Evolutionary conservation across 495 filamentous ascomycete genomes (phyloP), one percentile per base, ranked within the genome.

Genomic region (Xylaria longipes): DNA sequence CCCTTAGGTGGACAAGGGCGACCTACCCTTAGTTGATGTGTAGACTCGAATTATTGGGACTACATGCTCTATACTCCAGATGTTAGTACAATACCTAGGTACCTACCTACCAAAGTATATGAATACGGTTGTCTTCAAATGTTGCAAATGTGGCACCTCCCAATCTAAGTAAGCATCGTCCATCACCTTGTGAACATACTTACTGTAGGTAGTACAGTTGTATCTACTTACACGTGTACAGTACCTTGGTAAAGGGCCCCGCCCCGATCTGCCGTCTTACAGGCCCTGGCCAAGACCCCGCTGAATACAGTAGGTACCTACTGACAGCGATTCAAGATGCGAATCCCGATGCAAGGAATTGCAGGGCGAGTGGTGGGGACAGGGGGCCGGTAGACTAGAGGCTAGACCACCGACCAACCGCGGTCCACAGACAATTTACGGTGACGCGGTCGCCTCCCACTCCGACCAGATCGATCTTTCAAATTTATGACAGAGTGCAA

Each of bases 401-500:
- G 52, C 52, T 56, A 33, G 29, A 56, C 27, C 52, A n/a, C n/a
- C n/a, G n/a, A n/a, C n/a, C n/a, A n/a, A 31, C 12, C 1, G 15
- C 25, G 57, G 57, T 60, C 57, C 33, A 37, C 31, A 37, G 4
- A 35, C 33, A 60, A 60, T 65, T 31, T 65, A 48, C 62, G 52
- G 63, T 66, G 63, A 66, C 63, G 63, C 63, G 63, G 63, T 66
- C 63, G 2, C 45, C 31, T 52, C 45, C 45, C 29, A 52, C 20
- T 20, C 14, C 41, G 41, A 46, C 62, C 62, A 65, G 48, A 48
- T 65, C 41, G 37, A 46, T 25, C 43, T 14, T 33, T 14, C 63
- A 37, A 52, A 66, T 66, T 50, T 25, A 50, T 37, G 31, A 50
- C 31, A 29, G 46, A 66, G 63, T 66, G 31, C 29, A n/a, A 52